A percentile compares a stretch with the other conserved stretches of the same genome.
Evolutionary conservation across 2,329 filamentous ascomycete genomes (phyloP).

Genomic region (Aspergillus thermomutatus): DNA sequence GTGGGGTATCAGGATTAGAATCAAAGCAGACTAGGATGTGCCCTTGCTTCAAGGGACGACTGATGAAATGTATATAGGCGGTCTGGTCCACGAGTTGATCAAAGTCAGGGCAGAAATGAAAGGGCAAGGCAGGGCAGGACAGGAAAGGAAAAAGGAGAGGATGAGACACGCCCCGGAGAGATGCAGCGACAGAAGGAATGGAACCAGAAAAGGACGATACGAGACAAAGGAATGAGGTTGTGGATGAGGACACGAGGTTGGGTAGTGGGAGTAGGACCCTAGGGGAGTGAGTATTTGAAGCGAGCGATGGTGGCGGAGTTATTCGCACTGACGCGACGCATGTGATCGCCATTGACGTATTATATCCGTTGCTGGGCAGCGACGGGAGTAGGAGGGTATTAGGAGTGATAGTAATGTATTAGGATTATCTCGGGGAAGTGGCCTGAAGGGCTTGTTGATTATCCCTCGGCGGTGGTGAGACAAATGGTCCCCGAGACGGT

Average conservation of each 20-base stretch:
- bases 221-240: background rate
- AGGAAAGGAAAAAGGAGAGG: background rate
- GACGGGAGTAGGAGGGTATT: too few relatives aligned
- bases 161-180: background rate
- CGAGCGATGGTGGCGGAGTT: background rate
- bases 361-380: too few relatives aligned
- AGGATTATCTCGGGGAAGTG: background rate
- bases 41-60: background rate
- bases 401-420: background rate
- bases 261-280: too few relatives aligned
- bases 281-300: background rate
- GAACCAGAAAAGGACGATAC: background rate
- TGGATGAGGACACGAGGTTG: too few relatives aligned
- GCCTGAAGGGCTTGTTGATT: too few relatives aligned
- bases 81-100: background rate
- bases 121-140: background rate
- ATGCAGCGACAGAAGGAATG: background rate
- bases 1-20: background rate
- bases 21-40: background rate
- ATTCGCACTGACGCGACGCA: background rate
- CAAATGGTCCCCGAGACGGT: background rate
- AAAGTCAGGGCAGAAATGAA: background rate
- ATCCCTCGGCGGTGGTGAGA: too few relatives aligned
- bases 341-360: background rate
- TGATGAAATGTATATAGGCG: background rate